Percentiles rank a stretch among this genome's conserved stretches.
phyloP scores from a whole-genome alignment of 352 stramenopile genomes.

The Globisporangium rhizosaccharum region DNA sequence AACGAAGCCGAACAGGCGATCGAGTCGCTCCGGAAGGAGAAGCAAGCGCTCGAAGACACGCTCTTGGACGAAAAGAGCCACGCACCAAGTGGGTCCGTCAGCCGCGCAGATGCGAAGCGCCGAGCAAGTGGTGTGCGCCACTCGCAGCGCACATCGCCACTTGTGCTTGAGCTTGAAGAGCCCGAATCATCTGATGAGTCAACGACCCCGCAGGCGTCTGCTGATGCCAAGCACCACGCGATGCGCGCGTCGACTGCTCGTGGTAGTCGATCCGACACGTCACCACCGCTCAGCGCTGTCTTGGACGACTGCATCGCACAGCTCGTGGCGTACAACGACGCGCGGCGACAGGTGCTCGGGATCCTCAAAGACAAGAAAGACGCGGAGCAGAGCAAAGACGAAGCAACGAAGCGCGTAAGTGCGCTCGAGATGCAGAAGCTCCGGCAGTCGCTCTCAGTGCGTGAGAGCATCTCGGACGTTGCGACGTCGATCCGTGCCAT shows the following conservation, averaged over 20 bases:
- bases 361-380: slow-evolving; percentile 67
- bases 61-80: slow-evolving; percentile 32
- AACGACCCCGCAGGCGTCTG: not conserved
- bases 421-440: slow-evolving; percentile 83
- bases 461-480: slow-evolving; percentile 72
- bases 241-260: not conserved
- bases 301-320: slow-evolving; percentile 53
- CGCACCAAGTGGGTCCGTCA: not conserved
- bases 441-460: slow-evolving; percentile 61
- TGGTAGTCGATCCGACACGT: not conserved
- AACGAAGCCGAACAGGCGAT: slow-evolving; percentile 58
- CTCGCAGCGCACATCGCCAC: slow-evolving; percentile 4
- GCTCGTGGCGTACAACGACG: slow-evolving; percentile 53
- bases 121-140: slow-evolving; percentile 3
- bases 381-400: slow-evolving; percentile 47
- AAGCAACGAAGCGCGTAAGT: slow-evolving; percentile 48
- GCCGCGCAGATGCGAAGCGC: slow-evolving; percentile 4
- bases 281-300: slow-evolving; percentile 7
- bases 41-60: slow-evolving; percentile 52
- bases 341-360: slow-evolving; percentile 47
- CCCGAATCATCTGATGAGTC: slow-evolving; percentile 1
- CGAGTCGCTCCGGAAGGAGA: slow-evolving; percentile 47
- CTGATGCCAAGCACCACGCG: slow-evolving; percentile 5
- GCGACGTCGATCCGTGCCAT: slow-evolving; percentile 50
- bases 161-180: slow-evolving; percentile 9